Base-by-base conservation (phyloP, 1,284 basidiomycete genomes). In the Somion occarium region DNA sequence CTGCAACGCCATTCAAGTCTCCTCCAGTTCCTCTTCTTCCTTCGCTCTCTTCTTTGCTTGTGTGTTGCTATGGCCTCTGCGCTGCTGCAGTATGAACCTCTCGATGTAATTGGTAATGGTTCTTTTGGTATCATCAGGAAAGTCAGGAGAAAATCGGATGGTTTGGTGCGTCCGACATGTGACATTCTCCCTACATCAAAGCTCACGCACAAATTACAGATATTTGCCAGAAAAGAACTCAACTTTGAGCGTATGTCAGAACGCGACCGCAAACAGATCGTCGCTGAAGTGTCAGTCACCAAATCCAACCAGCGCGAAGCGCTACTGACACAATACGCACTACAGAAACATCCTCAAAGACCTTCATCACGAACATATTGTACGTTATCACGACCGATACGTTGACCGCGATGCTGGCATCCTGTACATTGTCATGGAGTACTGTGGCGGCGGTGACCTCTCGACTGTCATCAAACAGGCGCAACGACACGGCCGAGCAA, bases 101-200 rank as follows among this genome's bases (percentile, higher is more conserved):
- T 95, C 46, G 92, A 94, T 59, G 78, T 96, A 55, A 96, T 99
- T 50, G 95, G 96, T 5, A 96, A 94, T 60, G 95, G 95, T n/a
- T 92, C 91, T 9, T 99, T 98, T 73, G 95, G 96, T 1, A 88
- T 96, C 58, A 98, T 98, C 60, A 85, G 92, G 56, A 97, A 96
- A 73, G 93, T 98, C 18, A 76, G 84, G 56, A 74, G 95, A 59
- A 88, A 91, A 64, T 71, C 80, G 5, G 96, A 98, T 69, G 92
- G 92, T 45, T 64, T 83, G 67, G 93, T 94, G 59, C 60, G 88
- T 80, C 25, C 26, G 44, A 5, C 27, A 18, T 19, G 34, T 30
- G 47, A 12, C 34, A 20, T 18, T 46, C 9, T 15, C 3, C 13
- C 15, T 38, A 7, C 13, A 15, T 19, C 15, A 22, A 5, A 7